phyloP scores from a whole-genome alignment of 1,284 basidiomycete species.

The Bondarzewia mesenterica region DNA sequence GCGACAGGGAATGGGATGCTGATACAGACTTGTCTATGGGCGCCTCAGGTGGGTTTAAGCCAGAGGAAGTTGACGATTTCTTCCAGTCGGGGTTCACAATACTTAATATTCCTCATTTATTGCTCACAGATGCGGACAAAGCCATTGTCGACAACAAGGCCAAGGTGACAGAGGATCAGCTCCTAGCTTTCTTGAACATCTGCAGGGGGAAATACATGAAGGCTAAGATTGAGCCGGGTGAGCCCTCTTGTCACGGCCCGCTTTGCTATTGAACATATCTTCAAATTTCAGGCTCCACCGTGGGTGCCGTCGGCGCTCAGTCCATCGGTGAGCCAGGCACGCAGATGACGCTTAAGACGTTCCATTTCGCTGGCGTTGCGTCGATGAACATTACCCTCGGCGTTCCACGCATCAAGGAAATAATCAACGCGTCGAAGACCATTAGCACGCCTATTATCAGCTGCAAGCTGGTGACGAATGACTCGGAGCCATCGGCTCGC shows the following conservation, averaged over 20 bases:
- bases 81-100: neutral
- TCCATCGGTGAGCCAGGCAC: constrained; percentile 99
- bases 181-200: constrained; percentile 74
- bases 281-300: constrained; percentile 93
- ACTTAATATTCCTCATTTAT: neutral
- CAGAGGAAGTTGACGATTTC: too few relatives aligned
- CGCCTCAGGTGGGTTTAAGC: constrained; percentile 53
- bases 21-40: constrained; percentile 73
- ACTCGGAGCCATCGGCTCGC: constrained; percentile 85
- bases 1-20: constrained; percentile 71
- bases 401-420: constrained; percentile 99
- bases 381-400: constrained; percentile 99
- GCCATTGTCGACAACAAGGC: constrained; percentile 81
- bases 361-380: constrained; percentile 99
- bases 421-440: constrained; percentile 95
- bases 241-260: constrained; percentile 3
- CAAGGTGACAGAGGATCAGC: constrained; percentile 81
- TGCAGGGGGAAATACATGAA: constrained; percentile 91
- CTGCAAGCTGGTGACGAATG: constrained; percentile 84
- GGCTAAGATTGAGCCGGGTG: constrained; percentile 90
- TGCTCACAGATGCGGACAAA: constrained; percentile 45
- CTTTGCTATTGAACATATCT: too few relatives aligned
- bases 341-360: constrained; percentile 99
- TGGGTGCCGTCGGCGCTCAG: constrained; percentile 98
- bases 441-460: constrained; percentile 99